phyloP scores from a whole-genome alignment of 805 yeast species.

The Maudiozyma bulderi region DNA sequence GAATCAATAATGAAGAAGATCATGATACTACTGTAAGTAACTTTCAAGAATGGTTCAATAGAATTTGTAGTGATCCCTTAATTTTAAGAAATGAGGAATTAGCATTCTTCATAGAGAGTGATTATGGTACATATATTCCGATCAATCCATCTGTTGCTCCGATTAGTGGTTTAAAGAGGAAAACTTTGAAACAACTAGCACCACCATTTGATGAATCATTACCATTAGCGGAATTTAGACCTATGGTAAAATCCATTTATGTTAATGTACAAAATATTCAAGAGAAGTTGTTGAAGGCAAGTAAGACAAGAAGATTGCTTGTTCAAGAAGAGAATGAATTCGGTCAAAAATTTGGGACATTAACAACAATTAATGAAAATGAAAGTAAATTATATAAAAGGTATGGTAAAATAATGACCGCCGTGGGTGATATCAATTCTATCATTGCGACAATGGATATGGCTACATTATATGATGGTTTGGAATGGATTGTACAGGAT shows the following conservation, averaged over 20 bases:
- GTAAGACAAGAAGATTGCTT: constrained; percentile 36
- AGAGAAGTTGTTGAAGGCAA: constrained; percentile 47
- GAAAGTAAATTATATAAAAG: constrained; percentile 54
- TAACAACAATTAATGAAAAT: constrained; percentile 18
- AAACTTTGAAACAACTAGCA: constrained; percentile 82
- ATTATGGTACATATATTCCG: constrained; percentile 44
- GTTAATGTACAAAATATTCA: constrained; percentile 42
- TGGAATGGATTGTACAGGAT: constrained; percentile 56
- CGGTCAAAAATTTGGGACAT: constrained; percentile 29
- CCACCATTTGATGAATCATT: constrained; percentile 84
- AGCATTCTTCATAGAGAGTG: constrained; percentile 72
- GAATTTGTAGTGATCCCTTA: constrained; percentile 67
- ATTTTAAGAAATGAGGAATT: constrained; percentile 80
- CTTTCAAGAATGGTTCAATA: constrained; percentile 80
- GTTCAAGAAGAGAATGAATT: constrained; percentile 50
- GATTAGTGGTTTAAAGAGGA: constrained; percentile 80
- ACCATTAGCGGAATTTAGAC: constrained; percentile 78
- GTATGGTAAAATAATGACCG: constrained; percentile 55
- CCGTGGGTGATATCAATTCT: constrained; percentile 69
- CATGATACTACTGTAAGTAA: constrained; percentile 42
- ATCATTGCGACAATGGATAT: constrained; percentile 61
- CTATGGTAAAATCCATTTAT: constrained; percentile 70
- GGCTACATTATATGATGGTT: constrained; percentile 69
- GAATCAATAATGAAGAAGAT: constrained; percentile 79
- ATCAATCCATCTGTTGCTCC: constrained; percentile 45